A percentile compares a stretch with the other conserved stretches of the same genome.
phyloP scores from a whole-genome alignment of 495 filamentous ascomycete species.

The Aspergillus ostianus region DNA sequence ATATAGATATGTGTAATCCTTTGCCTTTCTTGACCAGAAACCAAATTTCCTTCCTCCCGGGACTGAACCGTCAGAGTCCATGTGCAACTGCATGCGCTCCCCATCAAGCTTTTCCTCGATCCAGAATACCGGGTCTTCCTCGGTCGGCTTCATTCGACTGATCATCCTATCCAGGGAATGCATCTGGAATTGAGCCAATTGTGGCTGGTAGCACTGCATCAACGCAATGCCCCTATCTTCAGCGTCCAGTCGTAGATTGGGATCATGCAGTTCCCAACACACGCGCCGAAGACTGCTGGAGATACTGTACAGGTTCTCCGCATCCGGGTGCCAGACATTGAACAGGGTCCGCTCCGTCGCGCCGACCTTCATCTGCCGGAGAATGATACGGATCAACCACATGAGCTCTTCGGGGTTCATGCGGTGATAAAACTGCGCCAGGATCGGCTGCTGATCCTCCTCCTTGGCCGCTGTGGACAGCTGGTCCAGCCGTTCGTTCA shows the following conservation, averaged over 20 bases:
- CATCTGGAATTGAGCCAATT: slow-evolving; percentile 94
- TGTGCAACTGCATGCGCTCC: slow-evolving; percentile 96
- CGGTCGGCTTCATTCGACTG: slow-evolving; percentile 62
- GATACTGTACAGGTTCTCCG: slow-evolving; percentile 83
- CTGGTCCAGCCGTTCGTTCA: slow-evolving; percentile 82
- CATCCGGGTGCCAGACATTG: slow-evolving; percentile 91
- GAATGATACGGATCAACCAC: slow-evolving; percentile 92
- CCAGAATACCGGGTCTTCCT: slow-evolving; percentile 80
- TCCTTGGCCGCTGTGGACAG: slow-evolving; percentile 75
- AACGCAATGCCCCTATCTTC: slow-evolving; percentile 72
- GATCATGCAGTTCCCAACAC: slow-evolving; percentile 92
- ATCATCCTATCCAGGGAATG: slow-evolving; percentile 83
- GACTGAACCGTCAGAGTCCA: slow-evolving; percentile 65
- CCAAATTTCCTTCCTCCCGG: slow-evolving; percentile 72
- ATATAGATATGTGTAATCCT: slow-evolving; percentile 96
- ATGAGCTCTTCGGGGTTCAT: slow-evolving; percentile 94
- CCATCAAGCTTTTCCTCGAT: slow-evolving; percentile 98
- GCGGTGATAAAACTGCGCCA: slow-evolving; percentile 76
- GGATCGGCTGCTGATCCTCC: slow-evolving; percentile 74
- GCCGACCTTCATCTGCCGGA: slow-evolving; percentile 97
- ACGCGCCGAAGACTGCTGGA: slow-evolving; percentile 87
- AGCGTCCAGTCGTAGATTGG: slow-evolving; percentile 67
- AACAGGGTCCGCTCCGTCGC: slow-evolving; percentile 93
- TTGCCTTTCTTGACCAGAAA: slow-evolving; percentile 96
- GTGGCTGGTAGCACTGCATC: slow-evolving; percentile 97